Evolutionary conservation across 371 early-diverging fungal genomes (phyloP), one percentile per base, ranked within the genome.

Genomic region (Mucor velutinosus): DNA sequence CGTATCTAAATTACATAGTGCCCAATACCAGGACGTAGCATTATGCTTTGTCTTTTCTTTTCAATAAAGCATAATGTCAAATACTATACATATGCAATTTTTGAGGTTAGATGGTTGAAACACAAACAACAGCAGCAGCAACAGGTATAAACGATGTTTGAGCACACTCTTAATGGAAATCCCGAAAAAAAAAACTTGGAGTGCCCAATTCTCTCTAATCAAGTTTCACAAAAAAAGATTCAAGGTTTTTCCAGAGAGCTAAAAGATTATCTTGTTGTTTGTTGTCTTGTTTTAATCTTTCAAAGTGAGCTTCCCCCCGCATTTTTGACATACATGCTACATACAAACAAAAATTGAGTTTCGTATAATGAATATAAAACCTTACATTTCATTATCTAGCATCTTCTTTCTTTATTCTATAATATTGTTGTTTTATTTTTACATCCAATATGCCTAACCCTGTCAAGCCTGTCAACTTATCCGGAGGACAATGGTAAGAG

Each of bases 401-500:
- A 3, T 53, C 11, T n/a, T 66, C 41, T 62, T 58, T 35, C 43
- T 33, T 41, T 32, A 37, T 64, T 27, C 27, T 33, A 19, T 25
- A 41, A 2, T 62, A 17, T 47, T 58, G 23, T 60, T 59, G 56
- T 32, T 41, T 59, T 32, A 29, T 27, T 51, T 10, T 37, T n/a
- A n/a, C 7, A 65, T 43, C 32, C n/a, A 32, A 10, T n/a, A 66
- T 71, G 58, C 62, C 71, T 39, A 60, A 33, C 5, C 63, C 66
- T 32, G 68, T 74, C n/a, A 71, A 71, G 19, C 75, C 75, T 25
- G 58, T 74, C n/a, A 71, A 74, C 39, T 55, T 74, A 25, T 62
- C 71, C 37, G 76, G 76, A 39, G 76, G 75, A 8, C 75, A 74
- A 57, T 74, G 75, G 75, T 74, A 74, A 49, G 17, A 19, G 10